A percentile compares a stretch with the other conserved stretches of the same genome.
Evolutionary conservation across 2,329 filamentous ascomycete species (phyloP).

Genomic region (Pseudocercospora fijiensis): DNA sequence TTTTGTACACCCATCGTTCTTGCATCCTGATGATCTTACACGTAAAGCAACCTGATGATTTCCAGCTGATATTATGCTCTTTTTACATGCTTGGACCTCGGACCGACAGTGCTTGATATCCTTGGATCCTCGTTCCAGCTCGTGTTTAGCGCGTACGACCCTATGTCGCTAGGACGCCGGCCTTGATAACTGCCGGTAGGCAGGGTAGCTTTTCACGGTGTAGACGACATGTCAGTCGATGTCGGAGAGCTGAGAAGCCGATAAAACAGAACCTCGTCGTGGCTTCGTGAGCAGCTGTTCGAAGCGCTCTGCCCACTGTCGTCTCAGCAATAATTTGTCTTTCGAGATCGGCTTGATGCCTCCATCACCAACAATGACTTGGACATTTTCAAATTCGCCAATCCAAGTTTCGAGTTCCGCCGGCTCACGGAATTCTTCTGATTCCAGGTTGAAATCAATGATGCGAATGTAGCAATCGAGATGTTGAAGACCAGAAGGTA

Average conservation of each 20-base stretch:
- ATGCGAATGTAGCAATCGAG: conserved; percentile 16
- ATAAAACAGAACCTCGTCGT: neutral
- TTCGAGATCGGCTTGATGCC: neutral
- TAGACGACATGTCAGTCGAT: neutral
- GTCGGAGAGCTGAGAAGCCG: neutral
- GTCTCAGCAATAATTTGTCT: neutral
- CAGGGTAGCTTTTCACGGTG: neutral
- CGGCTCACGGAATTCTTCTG: conserved; percentile 1
- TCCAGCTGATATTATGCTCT: neutral
- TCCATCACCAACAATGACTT: conserved; percentile 11
- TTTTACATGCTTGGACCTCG: neutral
- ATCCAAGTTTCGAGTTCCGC: conserved; percentile 14
- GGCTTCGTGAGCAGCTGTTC: conserved; percentile 7
- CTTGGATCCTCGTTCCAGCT: neutral
- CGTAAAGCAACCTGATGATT: neutral
- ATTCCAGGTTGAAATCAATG: conserved; percentile 5
- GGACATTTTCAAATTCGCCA: conserved; percentile 11
- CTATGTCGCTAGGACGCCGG: neutral
- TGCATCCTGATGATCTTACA: no score
- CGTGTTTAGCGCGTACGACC: neutral
- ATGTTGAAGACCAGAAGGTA: conserved; percentile 11
- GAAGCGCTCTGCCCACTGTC: conserved; percentile 4
- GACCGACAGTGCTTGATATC: neutral
- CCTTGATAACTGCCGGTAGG: neutral
- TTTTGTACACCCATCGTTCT: no score